These are phyloP conservation scores for Seiridium unicorne DNA, from an alignment of 2,329 filamentous ascomycete genomes.

Conservation along the genomic window DNA sequence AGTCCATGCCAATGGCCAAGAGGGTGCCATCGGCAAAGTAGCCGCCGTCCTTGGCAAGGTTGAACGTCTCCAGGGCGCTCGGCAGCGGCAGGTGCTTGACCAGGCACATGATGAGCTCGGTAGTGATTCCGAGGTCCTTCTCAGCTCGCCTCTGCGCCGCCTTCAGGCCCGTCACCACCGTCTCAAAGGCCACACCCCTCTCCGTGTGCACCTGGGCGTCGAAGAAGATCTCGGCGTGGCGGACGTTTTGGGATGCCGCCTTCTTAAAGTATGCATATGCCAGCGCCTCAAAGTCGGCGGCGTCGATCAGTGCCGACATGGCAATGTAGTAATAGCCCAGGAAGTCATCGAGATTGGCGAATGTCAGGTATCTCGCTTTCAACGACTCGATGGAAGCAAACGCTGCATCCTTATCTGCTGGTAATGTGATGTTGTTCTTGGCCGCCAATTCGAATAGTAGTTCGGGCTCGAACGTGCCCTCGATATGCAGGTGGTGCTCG, in stretches of 20 bases:
- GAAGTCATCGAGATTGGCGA: conserved; percentile 74
- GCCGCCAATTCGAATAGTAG: conserved; percentile 68
- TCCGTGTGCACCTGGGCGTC: conserved; percentile 73
- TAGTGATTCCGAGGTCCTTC: conserved; percentile 61
- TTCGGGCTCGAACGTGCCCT: conserved; percentile 69
- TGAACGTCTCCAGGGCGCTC: conserved; percentile 49
- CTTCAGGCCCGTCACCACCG: conserved; percentile 62
- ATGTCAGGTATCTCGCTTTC: conserved; percentile 61
- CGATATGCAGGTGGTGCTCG: conserved; percentile 79
- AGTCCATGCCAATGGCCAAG: conserved; percentile 66
- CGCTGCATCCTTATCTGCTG: conserved; percentile 53
- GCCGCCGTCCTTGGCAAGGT: conserved; percentile 36
- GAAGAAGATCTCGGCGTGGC: conserved; percentile 78
- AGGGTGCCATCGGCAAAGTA: conserved; percentile 53
- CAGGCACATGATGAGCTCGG: conserved; percentile 70
- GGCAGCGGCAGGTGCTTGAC: conserved; percentile 65
- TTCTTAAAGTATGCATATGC: conserved; percentile 70
- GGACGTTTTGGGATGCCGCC: conserved; percentile 62
- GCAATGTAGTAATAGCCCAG: conserved; percentile 76
- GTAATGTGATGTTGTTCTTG: conserved; percentile 64
- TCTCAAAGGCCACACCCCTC: conserved; percentile 61
- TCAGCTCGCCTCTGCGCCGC: conserved; percentile 60
- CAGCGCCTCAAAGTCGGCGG: conserved; percentile 69
- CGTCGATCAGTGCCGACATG: conserved; percentile 65
- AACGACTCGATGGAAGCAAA: conserved; percentile 62